Conservation (phyloP, 345 rosid species). For the Heritiera fomes region DNA sequence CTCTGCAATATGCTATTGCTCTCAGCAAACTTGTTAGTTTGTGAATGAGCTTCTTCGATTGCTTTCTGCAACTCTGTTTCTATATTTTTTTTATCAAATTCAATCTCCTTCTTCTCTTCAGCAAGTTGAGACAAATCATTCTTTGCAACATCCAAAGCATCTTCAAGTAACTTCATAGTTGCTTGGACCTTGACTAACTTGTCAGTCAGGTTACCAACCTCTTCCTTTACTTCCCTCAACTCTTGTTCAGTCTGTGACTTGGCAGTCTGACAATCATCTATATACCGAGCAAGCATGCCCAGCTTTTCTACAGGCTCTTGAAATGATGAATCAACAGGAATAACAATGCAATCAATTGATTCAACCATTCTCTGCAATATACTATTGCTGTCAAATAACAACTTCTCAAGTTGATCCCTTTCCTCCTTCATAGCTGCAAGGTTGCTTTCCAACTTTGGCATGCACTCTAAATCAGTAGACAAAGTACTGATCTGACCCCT, state of each 20-base stretch:
- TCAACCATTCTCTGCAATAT: slow-evolving; percentile 55
- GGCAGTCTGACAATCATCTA: slow-evolving; percentile 56
- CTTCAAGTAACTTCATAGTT: slow-evolving; percentile 53
- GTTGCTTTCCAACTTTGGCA: slow-evolving; percentile 64
- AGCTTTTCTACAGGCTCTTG: slow-evolving; percentile 64
- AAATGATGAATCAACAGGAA: slow-evolving; percentile 52
- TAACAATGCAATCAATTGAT: slow-evolving; percentile 48
- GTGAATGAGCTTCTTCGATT: slow-evolving; percentile 49
- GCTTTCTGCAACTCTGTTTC: slow-evolving; percentile 67
- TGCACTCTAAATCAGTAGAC: slow-evolving; percentile 52
- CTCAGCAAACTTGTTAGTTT: slow-evolving; percentile 41
- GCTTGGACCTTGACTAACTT: slow-evolving; percentile 52
- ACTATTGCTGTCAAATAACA: slow-evolving; percentile 53
- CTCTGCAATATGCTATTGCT: slow-evolving; percentile 46
- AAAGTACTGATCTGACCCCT: slow-evolving; percentile 53
- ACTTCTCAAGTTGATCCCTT: slow-evolving; percentile 59
- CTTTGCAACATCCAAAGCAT: slow-evolving; percentile 44
- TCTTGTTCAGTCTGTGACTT: slow-evolving; percentile 57
- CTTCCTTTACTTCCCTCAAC: slow-evolving; percentile 49
- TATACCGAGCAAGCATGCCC: slow-evolving; percentile 53
- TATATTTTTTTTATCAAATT: slow-evolving; percentile 45
- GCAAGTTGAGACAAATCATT: slow-evolving; percentile 44
- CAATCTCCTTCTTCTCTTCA: slow-evolving; percentile 55
- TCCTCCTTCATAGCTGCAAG: slow-evolving; percentile 49
- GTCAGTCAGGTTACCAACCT: slow-evolving; percentile 41